Base-by-base conservation (phyloP, 2,329 filamentous ascomycete species). In the Colletotrichum lini region DNA sequence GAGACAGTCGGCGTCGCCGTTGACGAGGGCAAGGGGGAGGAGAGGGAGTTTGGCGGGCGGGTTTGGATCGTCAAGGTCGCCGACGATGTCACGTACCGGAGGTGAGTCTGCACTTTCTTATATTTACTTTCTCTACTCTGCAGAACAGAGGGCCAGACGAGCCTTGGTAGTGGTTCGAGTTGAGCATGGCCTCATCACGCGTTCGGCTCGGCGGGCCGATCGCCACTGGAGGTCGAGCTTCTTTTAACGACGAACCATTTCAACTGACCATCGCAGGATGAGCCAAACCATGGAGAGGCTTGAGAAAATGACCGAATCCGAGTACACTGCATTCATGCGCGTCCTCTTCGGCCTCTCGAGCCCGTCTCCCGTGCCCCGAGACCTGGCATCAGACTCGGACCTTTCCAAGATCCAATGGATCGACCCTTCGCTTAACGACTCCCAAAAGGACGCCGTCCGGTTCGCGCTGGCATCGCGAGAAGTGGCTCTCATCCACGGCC, bases 401-500 rank as follows among this genome's bases (percentile, higher is more conserved):
- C 77, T 82, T 53, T 83, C 81, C 8, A 82, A 81, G 47, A 79
- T 92, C 9, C 83, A 88, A 52, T 93, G 90, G 90, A 77, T 91
- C 67, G 89, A 92, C 75, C 84, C 86, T 18, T 86, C 84, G 18
- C 82, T 93, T 26, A 92, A 93, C 76, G 87, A 90, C 15, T 90
- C 88, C 15, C 91, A 93, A 77, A 92, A 91, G 75, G 89, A 91
- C 67, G 91, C 91, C 18, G 90, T 93, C 69, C 82, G 90, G n/a
- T 99, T 98, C 78, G 95, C 96, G 0, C 84, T 99, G 65, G 92
- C 92, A 8, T 93, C 93, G 1, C 87, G 87, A 64, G 95, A 98
- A 77, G 88, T 98, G 38, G 94, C 94, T 2, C 85, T 98, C 70
- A 98, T 99, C 65, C 96, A 99, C 79, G 96, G 96, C 0, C 96